Evolutionary conservation across 2,329 filamentous ascomycete genomes (phyloP).

Genomic region (Talaromyces amestolkiae): DNA sequence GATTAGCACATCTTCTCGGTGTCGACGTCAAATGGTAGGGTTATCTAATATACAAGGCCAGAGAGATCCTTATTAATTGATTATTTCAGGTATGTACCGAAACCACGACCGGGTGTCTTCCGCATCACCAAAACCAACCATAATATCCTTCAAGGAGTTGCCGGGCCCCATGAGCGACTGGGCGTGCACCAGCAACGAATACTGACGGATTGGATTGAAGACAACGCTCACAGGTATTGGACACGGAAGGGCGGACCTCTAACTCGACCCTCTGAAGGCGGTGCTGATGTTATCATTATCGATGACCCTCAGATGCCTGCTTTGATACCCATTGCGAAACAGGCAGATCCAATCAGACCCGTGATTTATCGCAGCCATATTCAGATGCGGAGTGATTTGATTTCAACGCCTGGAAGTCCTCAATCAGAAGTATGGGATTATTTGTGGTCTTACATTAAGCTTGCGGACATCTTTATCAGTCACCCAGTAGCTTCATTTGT

Average conservation of each 20-base stretch:
- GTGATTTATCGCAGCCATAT: background rate
- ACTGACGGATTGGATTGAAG: background rate
- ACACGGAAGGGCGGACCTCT: conserved; percentile 66
- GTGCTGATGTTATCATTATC: conserved; percentile 72
- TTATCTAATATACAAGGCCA: background rate
- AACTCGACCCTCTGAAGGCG: conserved; percentile 62
- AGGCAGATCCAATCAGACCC: background rate
- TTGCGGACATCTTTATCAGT: conserved; percentile 75
- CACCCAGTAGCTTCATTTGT: conserved; percentile 77
- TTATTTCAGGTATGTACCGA: background rate
- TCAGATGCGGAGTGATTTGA: background rate
- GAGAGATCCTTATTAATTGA: background rate
- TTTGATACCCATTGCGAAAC: conserved; percentile 72
- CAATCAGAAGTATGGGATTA: conserved; percentile 73
- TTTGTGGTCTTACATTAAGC: conserved; percentile 68
- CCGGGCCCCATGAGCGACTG: conserved; percentile 48
- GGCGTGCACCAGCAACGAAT: background rate
- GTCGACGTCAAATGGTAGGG: background rate
- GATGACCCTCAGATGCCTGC: conserved; percentile 84
- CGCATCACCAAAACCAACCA: background rate
- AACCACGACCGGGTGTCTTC: background rate
- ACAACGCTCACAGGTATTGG: conserved; percentile 62
- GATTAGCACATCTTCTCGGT: background rate
- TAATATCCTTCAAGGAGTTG: background rate
- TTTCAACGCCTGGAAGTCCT: conserved; percentile 56